These are phyloP conservation scores for Yamadazyma diddensiae DNA, from an alignment of 1,139 yeast genomes.

Conservation along the genomic window DNA sequence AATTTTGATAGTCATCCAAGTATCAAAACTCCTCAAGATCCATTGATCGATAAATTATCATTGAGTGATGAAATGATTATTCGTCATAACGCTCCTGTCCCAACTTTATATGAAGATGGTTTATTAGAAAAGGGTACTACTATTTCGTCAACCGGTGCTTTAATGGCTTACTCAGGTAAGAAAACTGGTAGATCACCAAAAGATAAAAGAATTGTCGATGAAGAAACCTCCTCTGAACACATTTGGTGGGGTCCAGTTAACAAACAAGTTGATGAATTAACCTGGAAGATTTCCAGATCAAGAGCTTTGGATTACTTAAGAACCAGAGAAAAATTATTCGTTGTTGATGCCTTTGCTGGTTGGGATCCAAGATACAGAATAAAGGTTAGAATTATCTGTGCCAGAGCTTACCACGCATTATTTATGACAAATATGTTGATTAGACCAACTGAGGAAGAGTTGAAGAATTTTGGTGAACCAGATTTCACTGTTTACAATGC, in stretches of 20 bases:
- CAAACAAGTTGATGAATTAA: conserved; percentile 88
- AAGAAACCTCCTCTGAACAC: conserved; percentile 75
- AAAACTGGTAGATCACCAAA: conserved; percentile 98
- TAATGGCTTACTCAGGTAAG: conserved; percentile 92
- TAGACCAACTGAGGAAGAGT: conserved; percentile 89
- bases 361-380: conserved; percentile 99
- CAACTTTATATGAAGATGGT: conserved; percentile 93
- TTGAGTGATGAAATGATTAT: conserved; percentile 49
- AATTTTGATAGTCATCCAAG: conserved; percentile 44
- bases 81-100: conserved; percentile 91
- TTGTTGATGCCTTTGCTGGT: conserved; percentile 96
- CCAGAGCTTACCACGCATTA: conserved; percentile 97
- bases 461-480: conserved; percentile 90
- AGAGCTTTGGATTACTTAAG: conserved; percentile 96
- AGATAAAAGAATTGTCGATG: conserved; percentile 97
- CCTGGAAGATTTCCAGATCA: conserved; percentile 94
- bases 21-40: conserved; percentile 41
- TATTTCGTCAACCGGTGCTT: conserved; percentile 89
- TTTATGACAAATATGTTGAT: conserved; percentile 98
- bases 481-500: conserved; percentile 98
- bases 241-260: conserved; percentile 99
- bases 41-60: conserved; percentile 42
- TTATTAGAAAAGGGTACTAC: conserved; percentile 88
- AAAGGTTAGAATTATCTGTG: conserved; percentile 95
- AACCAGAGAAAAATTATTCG: conserved; percentile 92